Evolutionary conservation across 805 yeast species (phyloP).

Genomic region (Metschnikowia cerradonensis): DNA sequence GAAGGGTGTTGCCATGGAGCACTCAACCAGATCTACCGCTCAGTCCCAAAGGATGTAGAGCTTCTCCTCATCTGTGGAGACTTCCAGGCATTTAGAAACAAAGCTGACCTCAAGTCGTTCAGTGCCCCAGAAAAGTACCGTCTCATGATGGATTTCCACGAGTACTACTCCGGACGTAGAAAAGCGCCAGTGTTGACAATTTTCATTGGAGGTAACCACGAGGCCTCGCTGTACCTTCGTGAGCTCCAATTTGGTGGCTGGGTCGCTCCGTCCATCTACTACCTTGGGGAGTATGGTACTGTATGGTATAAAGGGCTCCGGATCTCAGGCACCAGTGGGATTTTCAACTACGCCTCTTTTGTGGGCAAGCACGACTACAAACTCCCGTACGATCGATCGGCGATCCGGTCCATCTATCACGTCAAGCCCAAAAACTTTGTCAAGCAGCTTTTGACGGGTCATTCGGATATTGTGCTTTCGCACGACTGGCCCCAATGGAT

Average conservation of each 20-base stretch:
- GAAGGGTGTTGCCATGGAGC: slow-evolving; percentile 93
- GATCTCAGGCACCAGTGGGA: slow-evolving; percentile 84
- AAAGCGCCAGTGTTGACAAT: slow-evolving; percentile 74
- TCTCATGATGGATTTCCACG: slow-evolving; percentile 71
- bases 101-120: slow-evolving; percentile 61
- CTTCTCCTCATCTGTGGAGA: slow-evolving; percentile 82
- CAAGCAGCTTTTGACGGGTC: slow-evolving; percentile 45
- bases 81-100: slow-evolving; percentile 73
- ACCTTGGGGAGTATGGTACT: slow-evolving; percentile 72
- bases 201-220: slow-evolving; percentile 95
- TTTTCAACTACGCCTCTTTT: slow-evolving; percentile 49
- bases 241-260: slow-evolving; percentile 85
- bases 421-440: slow-evolving; percentile 60
- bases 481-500: slow-evolving; percentile 97
- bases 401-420: slow-evolving; percentile 66
- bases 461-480: slow-evolving; percentile 57
- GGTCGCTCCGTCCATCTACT: slow-evolving; percentile 86
- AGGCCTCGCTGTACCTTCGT: slow-evolving; percentile 71
- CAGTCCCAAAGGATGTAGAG: slow-evolving; percentile 20
- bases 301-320: slow-evolving; percentile 72
- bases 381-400: slow-evolving; percentile 45
- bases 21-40: slow-evolving; percentile 52
- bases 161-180: slow-evolving; percentile 57
- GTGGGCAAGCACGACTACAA: slow-evolving; percentile 9
- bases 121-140: slow-evolving; percentile 79